Evolutionary conservation across 345 rosid genomes (phyloP).

Genomic region (Dipteronia sinensis): DNA sequence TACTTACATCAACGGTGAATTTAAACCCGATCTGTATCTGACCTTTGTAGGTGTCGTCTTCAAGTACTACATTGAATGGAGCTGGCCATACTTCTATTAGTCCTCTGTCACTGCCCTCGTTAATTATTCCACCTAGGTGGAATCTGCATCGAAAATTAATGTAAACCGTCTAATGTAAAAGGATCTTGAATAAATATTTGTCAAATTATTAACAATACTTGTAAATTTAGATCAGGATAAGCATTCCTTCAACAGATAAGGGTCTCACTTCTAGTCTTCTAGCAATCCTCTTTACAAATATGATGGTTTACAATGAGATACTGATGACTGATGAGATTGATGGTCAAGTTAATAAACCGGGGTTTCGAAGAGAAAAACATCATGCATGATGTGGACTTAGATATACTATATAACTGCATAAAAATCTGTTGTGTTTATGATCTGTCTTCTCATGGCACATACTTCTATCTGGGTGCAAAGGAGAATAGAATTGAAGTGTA

Average conservation of each 20-base stretch:
- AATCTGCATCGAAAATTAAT: slow-evolving; percentile 39
- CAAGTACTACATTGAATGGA: slow-evolving; percentile 71
- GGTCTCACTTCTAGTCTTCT: no score
- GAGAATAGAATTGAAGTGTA: background rate
- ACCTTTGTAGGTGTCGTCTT: slow-evolving; percentile 75
- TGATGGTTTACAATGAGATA: no score
- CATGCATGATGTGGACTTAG: background rate
- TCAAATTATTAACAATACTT: background rate
- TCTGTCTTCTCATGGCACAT: background rate
- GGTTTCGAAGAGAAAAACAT: background rate
- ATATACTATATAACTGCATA: background rate
- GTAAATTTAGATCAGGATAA: no score
- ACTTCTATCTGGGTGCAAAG: background rate
- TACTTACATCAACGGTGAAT: slow-evolving; percentile 56
- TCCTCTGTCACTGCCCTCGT: slow-evolving; percentile 62
- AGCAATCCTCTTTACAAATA: no score
- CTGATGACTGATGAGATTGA: background rate
- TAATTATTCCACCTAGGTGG: slow-evolving; percentile 67
- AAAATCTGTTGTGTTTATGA: background rate
- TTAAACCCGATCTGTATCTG: slow-evolving; percentile 63
- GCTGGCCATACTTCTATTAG: slow-evolving; percentile 55
- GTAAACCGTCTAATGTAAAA: background rate
- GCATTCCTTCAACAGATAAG: no score
- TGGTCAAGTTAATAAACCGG: background rate
- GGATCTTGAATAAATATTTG: background rate